Conservation (phyloP, 169 alveolate species). For the Plasmodium berghei region DNA sequence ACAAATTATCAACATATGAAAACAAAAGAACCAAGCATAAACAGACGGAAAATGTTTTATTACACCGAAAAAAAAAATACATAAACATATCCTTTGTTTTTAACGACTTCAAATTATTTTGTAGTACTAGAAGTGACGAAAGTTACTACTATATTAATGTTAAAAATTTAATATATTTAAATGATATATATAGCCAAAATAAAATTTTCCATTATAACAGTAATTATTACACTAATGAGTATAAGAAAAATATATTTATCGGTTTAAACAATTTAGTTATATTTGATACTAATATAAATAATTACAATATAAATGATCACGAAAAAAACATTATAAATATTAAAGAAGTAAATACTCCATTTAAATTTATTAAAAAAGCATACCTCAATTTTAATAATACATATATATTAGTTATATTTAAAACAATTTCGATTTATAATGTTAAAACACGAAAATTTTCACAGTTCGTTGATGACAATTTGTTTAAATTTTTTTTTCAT, state of each 20-base stretch:
- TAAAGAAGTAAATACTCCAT: conserved; percentile 69
- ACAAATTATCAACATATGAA: not conserved
- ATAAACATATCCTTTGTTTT: conserved; percentile 58
- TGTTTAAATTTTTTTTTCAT: conserved; percentile 54
- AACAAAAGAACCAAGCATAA: not conserved
- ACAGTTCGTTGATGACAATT: conserved; percentile 55
- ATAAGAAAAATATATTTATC: conserved; percentile 28
- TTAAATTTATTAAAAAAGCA: conserved; percentile 61
- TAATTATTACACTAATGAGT: conserved; percentile 65
- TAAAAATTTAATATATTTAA: conserved; percentile 47
- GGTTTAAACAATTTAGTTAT: conserved; percentile 59
- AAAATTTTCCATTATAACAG: conserved; percentile 69
- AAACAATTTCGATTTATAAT: conserved; percentile 47
- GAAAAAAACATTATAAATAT: conserved; percentile 43
- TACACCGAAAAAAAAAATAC: conserved; percentile 6
- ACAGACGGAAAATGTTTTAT: not conserved
- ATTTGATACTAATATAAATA: conserved; percentile 56
- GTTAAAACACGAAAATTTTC: conserved; percentile 59
- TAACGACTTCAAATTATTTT: conserved; percentile 65
- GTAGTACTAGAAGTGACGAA: conserved; percentile 1
- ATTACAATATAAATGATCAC: conserved; percentile 42
- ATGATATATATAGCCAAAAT: conserved; percentile 61
- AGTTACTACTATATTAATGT: conserved; percentile 25
- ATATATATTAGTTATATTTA: conserved; percentile 45
- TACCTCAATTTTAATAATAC: conserved; percentile 64